Conservation (phyloP, 2,329 filamentous ascomycete genomes). For the Phialophora expanda region DNA sequence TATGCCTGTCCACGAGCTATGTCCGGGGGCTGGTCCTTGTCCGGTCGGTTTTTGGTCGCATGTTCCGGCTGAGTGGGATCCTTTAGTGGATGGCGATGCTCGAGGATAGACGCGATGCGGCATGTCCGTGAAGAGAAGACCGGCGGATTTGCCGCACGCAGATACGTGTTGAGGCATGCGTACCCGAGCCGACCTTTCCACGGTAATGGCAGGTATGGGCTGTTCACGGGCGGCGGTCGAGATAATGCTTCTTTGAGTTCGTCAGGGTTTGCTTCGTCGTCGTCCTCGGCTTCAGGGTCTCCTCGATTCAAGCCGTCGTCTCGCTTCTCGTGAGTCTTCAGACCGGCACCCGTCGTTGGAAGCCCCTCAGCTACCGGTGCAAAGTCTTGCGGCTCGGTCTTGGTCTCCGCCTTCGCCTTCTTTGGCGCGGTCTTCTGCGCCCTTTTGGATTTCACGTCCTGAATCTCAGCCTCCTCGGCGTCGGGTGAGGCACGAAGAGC, state of each 20-base stretch:
- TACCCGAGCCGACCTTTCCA: constrained; percentile 92
- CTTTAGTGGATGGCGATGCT: constrained; percentile 80
- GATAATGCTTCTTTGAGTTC: constrained; percentile 64
- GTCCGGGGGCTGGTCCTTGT: constrained; percentile 72
- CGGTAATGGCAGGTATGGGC: constrained; percentile 79
- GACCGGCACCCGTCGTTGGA: constrained; percentile 27
- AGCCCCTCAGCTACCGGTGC: not conserved
- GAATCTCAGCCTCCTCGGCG: constrained; percentile 29
- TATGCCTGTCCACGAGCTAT: constrained; percentile 70
- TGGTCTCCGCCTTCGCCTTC: not conserved
- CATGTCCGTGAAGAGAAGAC: constrained; percentile 92
- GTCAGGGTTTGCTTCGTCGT: constrained; percentile 58
- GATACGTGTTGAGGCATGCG: constrained; percentile 90
- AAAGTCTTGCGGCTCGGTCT: not conserved
- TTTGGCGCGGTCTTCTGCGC: constrained; percentile 11
- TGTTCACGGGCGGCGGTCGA: constrained; percentile 79
- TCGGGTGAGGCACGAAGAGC: constrained; percentile 43
- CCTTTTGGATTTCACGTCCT: constrained; percentile 21
- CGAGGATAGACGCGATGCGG: constrained; percentile 85
- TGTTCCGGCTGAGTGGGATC: constrained; percentile 79
- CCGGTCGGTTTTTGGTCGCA: constrained; percentile 81
- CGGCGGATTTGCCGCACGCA: constrained; percentile 78
- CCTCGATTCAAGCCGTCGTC: constrained; percentile 38
- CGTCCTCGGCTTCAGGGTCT: constrained; percentile 62
- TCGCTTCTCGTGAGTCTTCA: constrained; percentile 38